Evolutionary conservation across 352 stramenopile species (phyloP).

Genomic region (Globisporangium alternatum): DNA sequence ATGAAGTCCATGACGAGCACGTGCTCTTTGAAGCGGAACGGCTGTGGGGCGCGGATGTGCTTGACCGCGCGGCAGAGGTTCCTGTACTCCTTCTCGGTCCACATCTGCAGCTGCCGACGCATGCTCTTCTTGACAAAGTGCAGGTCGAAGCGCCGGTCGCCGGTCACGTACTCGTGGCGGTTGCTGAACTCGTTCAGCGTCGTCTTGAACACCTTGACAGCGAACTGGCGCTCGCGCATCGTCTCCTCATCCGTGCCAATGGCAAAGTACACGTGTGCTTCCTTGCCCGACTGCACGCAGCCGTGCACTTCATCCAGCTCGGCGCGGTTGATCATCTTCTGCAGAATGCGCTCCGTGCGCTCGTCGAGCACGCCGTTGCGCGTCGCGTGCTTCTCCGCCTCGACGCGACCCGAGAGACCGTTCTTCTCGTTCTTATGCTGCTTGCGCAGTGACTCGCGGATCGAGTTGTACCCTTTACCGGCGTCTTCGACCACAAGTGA

Average conservation of each 20-base stretch:
- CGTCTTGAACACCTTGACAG: slow-evolving; percentile 84
- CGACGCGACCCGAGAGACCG: slow-evolving; percentile 45
- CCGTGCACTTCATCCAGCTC: slow-evolving; percentile 72
- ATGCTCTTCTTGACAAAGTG: slow-evolving; percentile 72
- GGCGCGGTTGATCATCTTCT: slow-evolving; percentile 73
- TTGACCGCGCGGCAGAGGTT: slow-evolving; percentile 58
- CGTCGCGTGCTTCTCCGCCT: slow-evolving; percentile 51
- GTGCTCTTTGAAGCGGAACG: slow-evolving; percentile 57
- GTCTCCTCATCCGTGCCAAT: slow-evolving; percentile 48
- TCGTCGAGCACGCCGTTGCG: slow-evolving; percentile 76
- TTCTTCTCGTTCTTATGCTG: slow-evolving; percentile 62
- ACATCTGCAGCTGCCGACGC: slow-evolving; percentile 64
- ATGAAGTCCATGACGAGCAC: slow-evolving; percentile 77
- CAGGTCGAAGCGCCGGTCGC: slow-evolving; percentile 72
- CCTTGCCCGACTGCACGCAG: slow-evolving; percentile 78
- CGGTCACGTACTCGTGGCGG: slow-evolving; percentile 79
- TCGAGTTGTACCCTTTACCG: slow-evolving; percentile 49
- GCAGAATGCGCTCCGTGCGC: slow-evolving; percentile 61
- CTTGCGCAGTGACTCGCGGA: slow-evolving; percentile 49
- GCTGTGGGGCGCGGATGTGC: slow-evolving; percentile 42
- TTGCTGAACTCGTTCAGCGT: slow-evolving; percentile 84
- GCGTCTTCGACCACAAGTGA: slow-evolving; percentile 26
- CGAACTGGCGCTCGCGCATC: slow-evolving; percentile 29
- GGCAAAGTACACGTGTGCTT: slow-evolving; percentile 79
- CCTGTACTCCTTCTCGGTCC: slow-evolving; percentile 73